Base-by-base conservation (phyloP, 2,329 filamentous ascomycete genomes). In the Verruconis gallopava region DNA sequence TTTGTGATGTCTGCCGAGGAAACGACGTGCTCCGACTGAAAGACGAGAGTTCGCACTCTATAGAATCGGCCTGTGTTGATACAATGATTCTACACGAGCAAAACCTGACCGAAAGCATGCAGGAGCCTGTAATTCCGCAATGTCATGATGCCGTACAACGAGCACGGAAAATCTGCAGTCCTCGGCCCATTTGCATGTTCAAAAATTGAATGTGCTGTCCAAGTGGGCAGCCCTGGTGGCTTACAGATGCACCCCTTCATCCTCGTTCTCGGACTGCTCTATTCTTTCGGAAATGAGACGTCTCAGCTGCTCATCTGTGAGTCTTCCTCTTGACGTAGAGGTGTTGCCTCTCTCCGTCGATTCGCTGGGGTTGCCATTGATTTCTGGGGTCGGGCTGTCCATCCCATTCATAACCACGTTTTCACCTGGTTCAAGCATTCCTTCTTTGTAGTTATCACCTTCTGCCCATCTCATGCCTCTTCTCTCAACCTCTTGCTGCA, bases 241-340 rank as follows among this genome's bases (percentile, higher is more conserved):
- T 43, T 14, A 81, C 36, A 82, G 58, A 60, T 82, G 75, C 64
- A 82, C 65, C 1, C 78, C 44, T 15, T 68, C 72, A 3, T 76
- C 69, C 11, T 66, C 63, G 5, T 68, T 66, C 15, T 22, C 13
- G 11, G 18, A 20, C 17, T 58, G 57, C 11, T 65, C 63, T 59
- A 80, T 63, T 40, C 69, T 69, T 49, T 70, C 71, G 50, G 74
- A 69, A 45, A 81, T 53, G 39, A 66, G 65, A 46, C 66, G 59
- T 43, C 72, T 63, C 42, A 82, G 59, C 54, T 80, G 69, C 47
- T 78, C 73, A 46, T 79, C 76, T 17, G 63, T 66, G 42, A 79
- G 48, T 21, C 67, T 66, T 6, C 72, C 71, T 15, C 71, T 58
- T 22, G 22, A n/a, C n/a, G 25, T 36, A 30, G 43, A 39, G 17